Base-by-base conservation (phyloP, 768 basidiomycete genomes). In the Saitozyma podzolica region DNA sequence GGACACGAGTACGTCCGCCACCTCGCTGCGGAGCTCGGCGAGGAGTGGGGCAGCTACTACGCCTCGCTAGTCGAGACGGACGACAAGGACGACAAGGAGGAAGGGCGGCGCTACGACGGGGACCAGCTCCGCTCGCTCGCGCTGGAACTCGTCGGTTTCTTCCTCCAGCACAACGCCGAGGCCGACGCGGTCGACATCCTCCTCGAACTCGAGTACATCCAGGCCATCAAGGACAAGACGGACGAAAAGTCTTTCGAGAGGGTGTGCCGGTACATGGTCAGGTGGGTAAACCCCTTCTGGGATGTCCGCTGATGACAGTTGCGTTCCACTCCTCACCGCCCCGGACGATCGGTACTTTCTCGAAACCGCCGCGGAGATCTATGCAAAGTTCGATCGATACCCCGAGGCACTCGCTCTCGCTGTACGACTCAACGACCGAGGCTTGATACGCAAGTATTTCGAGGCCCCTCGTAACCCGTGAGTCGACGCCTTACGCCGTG, bases 1-100 rank as follows among this genome's bases (percentile, higher is more conserved):
- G 96, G 96, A 4, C 94, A 99, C 77, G 96, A 99, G 83, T 99
- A 99, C 75, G 91, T 98, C 58, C 88, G 95, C 41, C 95, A 99
- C 77, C 85, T 99, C 51, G 91, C 96, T 10, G 89, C 95, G 2
- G 96, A 99, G 76, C 87, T 99, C 8, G 93, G 93, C 7, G 91
- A 97, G 76, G 96, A 98, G 76, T 98, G 88, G 75, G 85, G 83
- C 16, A 40, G 59, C 29, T 17, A 63, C 13, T 61, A 74, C 49
- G 55, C 69, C 51, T 40, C 39, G 17, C 48, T 50, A 3, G 60
- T 50, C 39, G 56, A 52, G 16, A 17, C 45, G 45, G 45, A 50
- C 10, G 37, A 14, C 8, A 68, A 61, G 61, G 40, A 64, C 66
- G 54, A 65, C 29, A 60, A 50, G 17, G 56, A 54, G 14, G 56